These are phyloP conservation scores for Lepiota brunneoincarnata DNA, from an alignment of 768 basidiomycete genomes.

Conservation along the genomic window DNA sequence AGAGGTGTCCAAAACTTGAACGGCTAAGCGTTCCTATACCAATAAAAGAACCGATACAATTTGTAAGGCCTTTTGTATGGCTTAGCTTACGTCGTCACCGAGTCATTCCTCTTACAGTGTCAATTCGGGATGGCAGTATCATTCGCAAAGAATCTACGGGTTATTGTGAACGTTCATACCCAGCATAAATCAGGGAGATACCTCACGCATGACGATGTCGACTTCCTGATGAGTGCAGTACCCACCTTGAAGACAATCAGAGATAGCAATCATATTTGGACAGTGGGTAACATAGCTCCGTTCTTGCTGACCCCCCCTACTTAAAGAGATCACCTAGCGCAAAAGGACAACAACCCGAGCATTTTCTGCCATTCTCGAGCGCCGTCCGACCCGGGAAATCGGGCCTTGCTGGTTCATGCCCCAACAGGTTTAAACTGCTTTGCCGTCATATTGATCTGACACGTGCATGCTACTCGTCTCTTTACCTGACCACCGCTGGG, in stretches of 20 bases:
- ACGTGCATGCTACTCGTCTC: not conserved
- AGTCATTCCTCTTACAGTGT: not conserved
- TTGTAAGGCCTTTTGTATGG: conserved; percentile 30
- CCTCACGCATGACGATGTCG: conserved; percentile 5
- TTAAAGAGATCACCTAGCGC: not conserved
- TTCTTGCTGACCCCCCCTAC: too few species aligned
- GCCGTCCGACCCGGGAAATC: not conserved
- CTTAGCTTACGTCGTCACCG: not conserved
- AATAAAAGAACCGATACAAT: conserved; percentile 31
- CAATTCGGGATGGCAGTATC: conserved; percentile 7
- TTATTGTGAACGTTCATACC: conserved; percentile 8
- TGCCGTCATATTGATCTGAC: not conserved
- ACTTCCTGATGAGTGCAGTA: conserved; percentile 5
- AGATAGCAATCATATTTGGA: conserved; percentile 12
- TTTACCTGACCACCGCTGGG: not conserved
- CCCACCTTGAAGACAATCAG: conserved; percentile 9
- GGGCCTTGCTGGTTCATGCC: not conserved
- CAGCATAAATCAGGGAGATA: conserved; percentile 9
- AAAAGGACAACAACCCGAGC: not conserved
- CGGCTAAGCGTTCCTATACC: conserved; percentile 51
- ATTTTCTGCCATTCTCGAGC: not conserved
- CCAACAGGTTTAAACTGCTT: not conserved
- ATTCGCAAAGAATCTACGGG: conserved; percentile 5
- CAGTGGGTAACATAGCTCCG: not conserved
- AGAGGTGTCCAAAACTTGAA: conserved; percentile 43